Percentiles rank a stretch among this genome's conserved stretches.
These are phyloP conservation scores for Globisporangium okanoganense DNA, from an alignment of 352 stramenopile genomes.

Conservation along the genomic window DNA sequence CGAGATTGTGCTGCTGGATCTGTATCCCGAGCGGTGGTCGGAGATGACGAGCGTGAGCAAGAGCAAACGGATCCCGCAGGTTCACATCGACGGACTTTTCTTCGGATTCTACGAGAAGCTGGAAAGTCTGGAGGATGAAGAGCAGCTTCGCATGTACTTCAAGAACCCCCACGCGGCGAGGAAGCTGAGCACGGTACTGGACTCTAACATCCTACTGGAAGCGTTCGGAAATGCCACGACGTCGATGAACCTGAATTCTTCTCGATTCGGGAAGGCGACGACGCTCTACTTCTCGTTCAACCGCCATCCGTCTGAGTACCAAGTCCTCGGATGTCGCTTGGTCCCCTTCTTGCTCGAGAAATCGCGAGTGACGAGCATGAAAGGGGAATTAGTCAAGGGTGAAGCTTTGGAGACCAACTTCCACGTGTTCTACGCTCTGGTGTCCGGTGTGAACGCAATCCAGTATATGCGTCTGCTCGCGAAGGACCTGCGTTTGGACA, in stretches of 20 bases:
- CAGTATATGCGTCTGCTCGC: conserved; percentile 27
- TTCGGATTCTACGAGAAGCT: conserved; percentile 82
- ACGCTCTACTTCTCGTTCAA: conserved; percentile 47
- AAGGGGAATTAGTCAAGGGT: background rate
- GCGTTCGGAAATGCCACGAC: conserved; percentile 68
- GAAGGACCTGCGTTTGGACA: conserved; percentile 40
- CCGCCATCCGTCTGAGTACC: conserved; percentile 42
- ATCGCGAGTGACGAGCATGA: conserved; percentile 41
- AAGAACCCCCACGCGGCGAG: conserved; percentile 58
- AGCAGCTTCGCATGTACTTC: conserved; percentile 77
- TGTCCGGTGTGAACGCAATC: conserved; percentile 48
- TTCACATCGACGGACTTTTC: conserved; percentile 67
- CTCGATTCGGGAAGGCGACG: conserved; percentile 64
- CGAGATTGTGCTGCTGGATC: conserved; percentile 68
- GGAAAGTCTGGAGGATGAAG: conserved; percentile 71
- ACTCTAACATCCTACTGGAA: conserved; percentile 76
- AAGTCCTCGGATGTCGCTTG: conserved; percentile 53
- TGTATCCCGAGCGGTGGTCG: conserved; percentile 53
- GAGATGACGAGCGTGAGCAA: conserved; percentile 67
- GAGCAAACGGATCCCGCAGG: conserved; percentile 68
- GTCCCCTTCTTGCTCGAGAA: conserved; percentile 68
- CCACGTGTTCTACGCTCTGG: conserved; percentile 69
- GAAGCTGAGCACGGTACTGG: conserved; percentile 55
- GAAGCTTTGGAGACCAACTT: conserved; percentile 44
- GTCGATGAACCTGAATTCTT: conserved; percentile 69